These are phyloP conservation scores for Biscutella laevigata DNA, from an alignment of 441 rosid genomes.

Conservation along the genomic window DNA sequence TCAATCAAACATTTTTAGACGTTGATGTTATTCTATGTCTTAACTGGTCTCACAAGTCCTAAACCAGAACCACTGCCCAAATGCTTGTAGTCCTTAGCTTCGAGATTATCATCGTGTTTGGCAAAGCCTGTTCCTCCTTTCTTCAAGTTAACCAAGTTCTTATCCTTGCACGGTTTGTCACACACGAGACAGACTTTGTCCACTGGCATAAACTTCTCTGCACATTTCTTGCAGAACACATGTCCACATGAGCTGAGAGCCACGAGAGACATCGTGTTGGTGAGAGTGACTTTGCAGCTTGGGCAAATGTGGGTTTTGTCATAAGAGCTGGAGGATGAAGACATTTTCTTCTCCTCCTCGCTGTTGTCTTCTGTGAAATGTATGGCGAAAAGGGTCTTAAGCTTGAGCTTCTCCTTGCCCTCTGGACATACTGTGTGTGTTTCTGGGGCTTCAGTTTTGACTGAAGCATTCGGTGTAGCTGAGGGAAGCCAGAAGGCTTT, in stretches of 20 bases:
- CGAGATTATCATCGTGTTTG: slow-evolving; percentile 60
- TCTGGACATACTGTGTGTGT: slow-evolving; percentile 59
- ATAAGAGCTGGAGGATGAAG: slow-evolving; percentile 28
- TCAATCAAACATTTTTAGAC: not conserved
- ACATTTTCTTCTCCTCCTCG: slow-evolving; percentile 35
- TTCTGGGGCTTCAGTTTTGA: slow-evolving; percentile 57
- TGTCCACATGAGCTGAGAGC: slow-evolving; percentile 72
- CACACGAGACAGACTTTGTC: slow-evolving; percentile 75
- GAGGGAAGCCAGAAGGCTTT: slow-evolving; percentile 95
- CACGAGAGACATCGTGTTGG: slow-evolving; percentile 55
- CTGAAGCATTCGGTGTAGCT: slow-evolving; percentile 78
- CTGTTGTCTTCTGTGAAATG: slow-evolving; percentile 46
- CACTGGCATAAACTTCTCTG: slow-evolving; percentile 46
- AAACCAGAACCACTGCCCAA: slow-evolving; percentile 77
- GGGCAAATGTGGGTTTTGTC: slow-evolving; percentile 67
- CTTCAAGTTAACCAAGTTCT: slow-evolving; percentile 50
- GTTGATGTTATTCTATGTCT: slow-evolving; percentile 33
- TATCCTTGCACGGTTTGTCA: slow-evolving; percentile 50
- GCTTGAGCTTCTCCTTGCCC: slow-evolving; percentile 72
- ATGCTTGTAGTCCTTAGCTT: slow-evolving; percentile 77
- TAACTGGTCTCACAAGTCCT: slow-evolving; percentile 67
- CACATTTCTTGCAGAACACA: slow-evolving; percentile 80
- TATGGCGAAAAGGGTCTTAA: slow-evolving; percentile 63
- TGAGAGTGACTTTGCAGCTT: slow-evolving; percentile 78
- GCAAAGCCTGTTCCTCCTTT: slow-evolving; percentile 80